Evolutionary conservation across 78 protist species (phyloP).

Genomic region (Dictyostelium brefeldianum): DNA sequence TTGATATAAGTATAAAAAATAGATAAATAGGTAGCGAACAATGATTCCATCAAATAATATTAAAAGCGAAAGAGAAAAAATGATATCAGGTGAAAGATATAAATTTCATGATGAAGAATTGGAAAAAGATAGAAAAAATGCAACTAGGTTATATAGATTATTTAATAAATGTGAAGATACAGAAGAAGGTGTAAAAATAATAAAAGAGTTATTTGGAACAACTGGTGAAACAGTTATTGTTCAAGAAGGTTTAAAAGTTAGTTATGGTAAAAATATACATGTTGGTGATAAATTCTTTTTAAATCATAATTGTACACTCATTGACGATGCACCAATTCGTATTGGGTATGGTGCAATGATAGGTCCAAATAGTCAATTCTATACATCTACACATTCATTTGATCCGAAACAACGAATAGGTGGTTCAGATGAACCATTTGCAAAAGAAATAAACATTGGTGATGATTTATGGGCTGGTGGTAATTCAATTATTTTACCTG

Average conservation of each 20-base stretch:
- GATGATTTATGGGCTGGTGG: constrained; percentile 75
- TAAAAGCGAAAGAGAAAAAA: constrained; percentile 51
- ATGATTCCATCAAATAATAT: neutral
- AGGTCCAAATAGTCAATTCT: constrained; percentile 80
- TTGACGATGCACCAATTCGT: constrained; percentile 6
- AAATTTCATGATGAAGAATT: constrained; percentile 27
- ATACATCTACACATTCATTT: constrained; percentile 85
- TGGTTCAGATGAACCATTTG: constrained; percentile 57
- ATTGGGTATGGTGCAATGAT: constrained; percentile 75
- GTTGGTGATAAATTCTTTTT: constrained; percentile 45
- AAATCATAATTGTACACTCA: constrained; percentile 45
- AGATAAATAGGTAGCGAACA: too few relatives aligned
- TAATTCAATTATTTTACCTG: constrained; percentile 57
- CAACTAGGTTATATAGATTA: neutral
- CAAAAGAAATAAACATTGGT: constrained; percentile 46
- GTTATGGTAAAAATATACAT: constrained; percentile 82
- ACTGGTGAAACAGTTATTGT: neutral
- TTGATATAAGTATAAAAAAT: too few relatives aligned
- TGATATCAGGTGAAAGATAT: constrained; percentile 46
- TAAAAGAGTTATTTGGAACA: neutral
- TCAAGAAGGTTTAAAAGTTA: constrained; percentile 74
- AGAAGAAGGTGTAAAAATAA: neutral
- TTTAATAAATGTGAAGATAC: neutral
- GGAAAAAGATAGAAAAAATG: constrained; percentile 16
- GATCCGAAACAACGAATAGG: constrained; percentile 17